Evolutionary conservation across 306 rosid genomes (phyloP).

Genomic region (Canavalia gladiata): DNA sequence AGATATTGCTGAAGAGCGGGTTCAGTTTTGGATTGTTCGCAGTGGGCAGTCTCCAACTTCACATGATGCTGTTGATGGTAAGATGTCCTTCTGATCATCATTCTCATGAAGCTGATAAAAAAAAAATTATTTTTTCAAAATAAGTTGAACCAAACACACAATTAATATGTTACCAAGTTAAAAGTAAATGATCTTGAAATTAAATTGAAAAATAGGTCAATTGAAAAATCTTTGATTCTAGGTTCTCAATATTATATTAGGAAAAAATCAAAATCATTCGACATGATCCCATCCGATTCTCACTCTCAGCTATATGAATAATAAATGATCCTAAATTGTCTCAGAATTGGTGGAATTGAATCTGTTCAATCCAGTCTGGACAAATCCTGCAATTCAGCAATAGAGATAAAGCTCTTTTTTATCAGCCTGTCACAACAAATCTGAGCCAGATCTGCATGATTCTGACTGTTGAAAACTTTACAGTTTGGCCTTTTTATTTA

Average conservation of each 20-base stretch:
- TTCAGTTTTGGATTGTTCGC: conserved; percentile 85
- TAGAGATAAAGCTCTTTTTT: not conserved
- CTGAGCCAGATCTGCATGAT: conserved; percentile 12
- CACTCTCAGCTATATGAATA: not conserved
- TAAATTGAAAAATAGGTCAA: not conserved
- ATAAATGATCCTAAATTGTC: not conserved
- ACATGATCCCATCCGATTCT: not conserved
- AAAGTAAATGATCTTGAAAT: not conserved
- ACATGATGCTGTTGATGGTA: conserved; percentile 98
- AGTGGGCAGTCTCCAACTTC: conserved; percentile 80
- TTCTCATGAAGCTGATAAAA: not conserved
- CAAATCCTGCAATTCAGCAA: not conserved
- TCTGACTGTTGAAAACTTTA: not conserved
- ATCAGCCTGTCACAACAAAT: not conserved
- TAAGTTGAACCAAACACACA: too few species aligned
- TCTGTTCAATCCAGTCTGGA: not conserved
- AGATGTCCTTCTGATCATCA: conserved; percentile 42
- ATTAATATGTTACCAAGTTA: conserved; percentile 5
- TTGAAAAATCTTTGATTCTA: conserved; percentile 17
- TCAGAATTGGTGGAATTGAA: not conserved
- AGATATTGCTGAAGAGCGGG: conserved; percentile 90
- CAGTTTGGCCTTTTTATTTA: not conserved
- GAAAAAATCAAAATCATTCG: not conserved
- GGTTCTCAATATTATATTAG: conserved; percentile 22
- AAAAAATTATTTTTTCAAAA: too few species aligned